These are phyloP conservation scores for Prototheca wickerhamii DNA, from an alignment of 163 green algal species.

Conservation along the genomic window DNA sequence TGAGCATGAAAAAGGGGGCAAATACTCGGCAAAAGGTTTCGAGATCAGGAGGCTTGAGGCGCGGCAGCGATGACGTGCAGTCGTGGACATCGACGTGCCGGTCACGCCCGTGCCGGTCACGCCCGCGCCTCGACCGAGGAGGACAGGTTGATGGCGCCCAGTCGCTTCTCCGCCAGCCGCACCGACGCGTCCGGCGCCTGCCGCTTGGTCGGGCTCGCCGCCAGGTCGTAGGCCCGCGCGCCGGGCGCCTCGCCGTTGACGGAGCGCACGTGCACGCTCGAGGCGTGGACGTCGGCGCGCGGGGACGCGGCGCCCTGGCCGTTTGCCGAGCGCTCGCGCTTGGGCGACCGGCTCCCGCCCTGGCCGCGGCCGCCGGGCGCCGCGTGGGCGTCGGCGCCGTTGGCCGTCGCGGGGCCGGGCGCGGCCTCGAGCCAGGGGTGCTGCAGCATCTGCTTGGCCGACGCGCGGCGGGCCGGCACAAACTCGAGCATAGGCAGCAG, in stretches of 20 bases:
- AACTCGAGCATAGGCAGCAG: constrained; percentile 90
- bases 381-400: neutral
- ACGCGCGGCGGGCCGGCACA: constrained; percentile 67
- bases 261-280: too few species aligned
- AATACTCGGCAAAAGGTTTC: too few species aligned
- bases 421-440: constrained; percentile 81
- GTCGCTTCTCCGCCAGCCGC: neutral
- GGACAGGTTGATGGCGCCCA: neutral
- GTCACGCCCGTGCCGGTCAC: too few species aligned
- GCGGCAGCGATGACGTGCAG: too few species aligned
- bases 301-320: neutral
- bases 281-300: neutral
- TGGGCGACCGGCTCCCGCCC: constrained; percentile 8
- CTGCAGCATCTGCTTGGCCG: constrained; percentile 68
- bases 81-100: too few species aligned
- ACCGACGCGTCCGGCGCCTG: neutral
- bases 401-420: neutral
- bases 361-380: neutral
- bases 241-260: too few species aligned
- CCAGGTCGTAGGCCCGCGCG: too few species aligned
- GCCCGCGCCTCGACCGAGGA: neutral
- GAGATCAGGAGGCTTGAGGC: too few species aligned
- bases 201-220: too few species aligned
- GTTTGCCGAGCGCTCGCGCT: constrained; percentile 15
- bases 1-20: too few species aligned